Conservation (phyloP, 164 flowering plant species). For the Taxillus chinensis region DNA sequence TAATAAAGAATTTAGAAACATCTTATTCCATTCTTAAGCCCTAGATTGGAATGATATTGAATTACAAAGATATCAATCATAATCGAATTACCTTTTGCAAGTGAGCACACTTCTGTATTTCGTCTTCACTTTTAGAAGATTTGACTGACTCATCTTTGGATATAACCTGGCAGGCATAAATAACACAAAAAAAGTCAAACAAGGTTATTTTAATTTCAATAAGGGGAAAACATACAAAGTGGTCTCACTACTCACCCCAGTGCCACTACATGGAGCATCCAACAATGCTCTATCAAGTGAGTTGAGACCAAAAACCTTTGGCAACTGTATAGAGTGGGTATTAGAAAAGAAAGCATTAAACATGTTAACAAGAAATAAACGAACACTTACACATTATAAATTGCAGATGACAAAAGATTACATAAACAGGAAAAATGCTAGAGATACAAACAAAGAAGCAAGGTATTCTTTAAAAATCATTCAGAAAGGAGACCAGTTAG, state of each 20-base stretch:
- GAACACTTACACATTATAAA: not conserved
- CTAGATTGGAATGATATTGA: not conserved
- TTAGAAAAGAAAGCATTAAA: not conserved
- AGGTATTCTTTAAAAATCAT: too few relatives aligned
- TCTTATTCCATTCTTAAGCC: too few relatives aligned
- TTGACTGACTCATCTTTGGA: conserved; percentile 96
- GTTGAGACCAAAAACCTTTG: conserved; percentile 73
- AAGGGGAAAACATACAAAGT: not conserved
- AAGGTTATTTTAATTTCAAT: too few relatives aligned
- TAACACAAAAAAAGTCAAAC: not conserved
- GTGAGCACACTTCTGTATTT: conserved; percentile 66
- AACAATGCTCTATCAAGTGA: conserved; percentile 78
- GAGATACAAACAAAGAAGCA: too few relatives aligned
- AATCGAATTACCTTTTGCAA: conserved; percentile 77
- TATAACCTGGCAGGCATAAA: conserved; percentile 51
- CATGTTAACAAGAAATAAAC: not conserved
- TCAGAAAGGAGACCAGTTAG: too few relatives aligned
- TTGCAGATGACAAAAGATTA: not conserved
- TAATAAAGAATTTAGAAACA: too few relatives aligned
- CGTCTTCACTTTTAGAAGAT: conserved; percentile 68
- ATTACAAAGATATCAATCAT: not conserved
- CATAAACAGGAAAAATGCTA: too few relatives aligned
- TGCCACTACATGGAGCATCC: conserved; percentile 99
- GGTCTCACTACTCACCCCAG: conserved; percentile 57
- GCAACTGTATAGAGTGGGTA: conserved; percentile 43